Evolutionary conservation across 352 stramenopile genomes (phyloP), one percentile per base, ranked within the genome.

Genomic region (Globisporangium emineosum): DNA sequence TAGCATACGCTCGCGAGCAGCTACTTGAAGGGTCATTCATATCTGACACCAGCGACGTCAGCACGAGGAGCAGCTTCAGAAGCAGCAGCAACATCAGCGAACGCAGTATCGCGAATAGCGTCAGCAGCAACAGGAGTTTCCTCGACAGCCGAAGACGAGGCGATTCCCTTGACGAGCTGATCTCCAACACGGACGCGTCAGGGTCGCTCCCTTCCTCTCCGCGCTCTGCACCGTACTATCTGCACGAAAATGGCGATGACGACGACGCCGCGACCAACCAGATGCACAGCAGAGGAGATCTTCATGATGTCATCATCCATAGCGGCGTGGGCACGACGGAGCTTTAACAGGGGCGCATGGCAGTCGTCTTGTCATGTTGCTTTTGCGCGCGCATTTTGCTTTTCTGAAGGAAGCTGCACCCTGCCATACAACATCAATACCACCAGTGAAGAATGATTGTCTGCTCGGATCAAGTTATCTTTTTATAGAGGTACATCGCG

Each of bases 1-100:
- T 78, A 0, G 58, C 75, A 32, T 78, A 75, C 29, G 65, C 69
- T 0, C 68, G 68, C 6, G 71, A 78, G 32, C 68, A 78, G 40
- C 55, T 78, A 9, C 52, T 78, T 6, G 71, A 78, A 17, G 65
- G 68, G n/a, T 60, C 49, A 6, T 56, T 57, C 57, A n/a, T 55
- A n/a, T 65, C 35, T 7, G 47, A 63, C n/a, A 35, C 50, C 45
- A 63, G 42, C 21, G 25, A 43, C 27, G 42, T 13, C 19, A 62
- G 42, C 30, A 57, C 52, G 1, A 30, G n/a, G 25, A 56, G 47
- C 30, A 65, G 37, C 21, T 56, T 60, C 35, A 60, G 49, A 50
- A 45, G n/a, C 25, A 54, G 33, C 49, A 59, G 33, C n/a, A 45
- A 15, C 25, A 54, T 23, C 49, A 59, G 33, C n/a, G 21, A 10